These are phyloP conservation scores for Puccinia triticina DNA, from an alignment of 1,284 basidiomycete species.

Conservation along the genomic window DNA sequence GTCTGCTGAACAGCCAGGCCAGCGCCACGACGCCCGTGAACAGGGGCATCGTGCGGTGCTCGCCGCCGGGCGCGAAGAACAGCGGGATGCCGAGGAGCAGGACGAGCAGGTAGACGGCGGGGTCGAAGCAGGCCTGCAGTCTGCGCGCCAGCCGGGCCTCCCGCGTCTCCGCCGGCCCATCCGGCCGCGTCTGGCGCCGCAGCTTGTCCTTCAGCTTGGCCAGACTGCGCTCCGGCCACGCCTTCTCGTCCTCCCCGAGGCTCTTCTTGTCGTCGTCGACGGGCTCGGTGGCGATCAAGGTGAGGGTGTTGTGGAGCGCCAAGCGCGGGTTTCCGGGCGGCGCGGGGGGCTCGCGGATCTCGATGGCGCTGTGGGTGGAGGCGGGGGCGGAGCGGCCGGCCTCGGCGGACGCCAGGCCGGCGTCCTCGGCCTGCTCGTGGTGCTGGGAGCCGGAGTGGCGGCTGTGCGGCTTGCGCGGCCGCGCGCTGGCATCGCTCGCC, in stretches of 20 bases:
- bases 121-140: constrained; percentile 45
- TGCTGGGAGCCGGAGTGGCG: neutral
- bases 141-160: constrained; percentile 8
- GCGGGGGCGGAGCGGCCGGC: neutral
- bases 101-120: constrained; percentile 33
- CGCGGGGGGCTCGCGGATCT: neutral
- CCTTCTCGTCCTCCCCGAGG: neutral
- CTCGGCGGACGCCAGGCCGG: neutral
- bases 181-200: no score
- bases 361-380: neutral
- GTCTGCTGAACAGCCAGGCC: constrained; percentile 45
- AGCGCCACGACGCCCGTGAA: constrained; percentile 45
- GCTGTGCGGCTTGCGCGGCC: neutral
- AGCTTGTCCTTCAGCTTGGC: neutral
- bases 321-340: neutral
- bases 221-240: neutral
- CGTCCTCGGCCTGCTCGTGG: neutral
- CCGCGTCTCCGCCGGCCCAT: no score
- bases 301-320: neutral
- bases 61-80: constrained; percentile 41
- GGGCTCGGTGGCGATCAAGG: neutral
- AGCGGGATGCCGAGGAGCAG: constrained; percentile 46
- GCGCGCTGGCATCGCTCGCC: neutral
- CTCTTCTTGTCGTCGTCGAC: neutral
- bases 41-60: constrained; percentile 33